phyloP scores from a whole-genome alignment of 2,329 filamentous ascomycete genomes.

The Rugonectria rugulosa region DNA sequence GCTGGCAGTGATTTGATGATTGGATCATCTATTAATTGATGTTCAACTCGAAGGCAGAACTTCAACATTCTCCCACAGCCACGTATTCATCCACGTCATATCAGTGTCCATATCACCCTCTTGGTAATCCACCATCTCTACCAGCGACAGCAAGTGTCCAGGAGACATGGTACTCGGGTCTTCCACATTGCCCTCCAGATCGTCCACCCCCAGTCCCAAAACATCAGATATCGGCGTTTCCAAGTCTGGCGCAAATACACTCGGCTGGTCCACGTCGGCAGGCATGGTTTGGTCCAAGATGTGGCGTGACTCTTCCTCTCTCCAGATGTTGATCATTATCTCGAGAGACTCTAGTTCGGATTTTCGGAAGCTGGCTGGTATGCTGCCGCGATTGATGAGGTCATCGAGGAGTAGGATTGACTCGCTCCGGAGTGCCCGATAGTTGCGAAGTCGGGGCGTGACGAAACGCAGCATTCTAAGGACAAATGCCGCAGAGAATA shows the following conservation, averaged over 20 bases:
- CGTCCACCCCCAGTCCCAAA: neutral
- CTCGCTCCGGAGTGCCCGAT: conserved; percentile 1
- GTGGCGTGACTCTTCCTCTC: neutral
- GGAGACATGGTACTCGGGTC: conserved; percentile 10
- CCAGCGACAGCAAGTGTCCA: conserved; percentile 7
- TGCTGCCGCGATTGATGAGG: conserved; percentile 9
- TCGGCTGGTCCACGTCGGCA: neutral
- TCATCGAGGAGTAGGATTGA: conserved; percentile 12
- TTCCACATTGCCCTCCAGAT: neutral
- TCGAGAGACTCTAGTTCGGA: conserved; percentile 15
- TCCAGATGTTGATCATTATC: conserved; percentile 12
- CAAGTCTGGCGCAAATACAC: neutral
- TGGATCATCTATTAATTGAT: too few relatives aligned
- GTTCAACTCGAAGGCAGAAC: too few relatives aligned
- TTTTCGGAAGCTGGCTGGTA: conserved; percentile 11
- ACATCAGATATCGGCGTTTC: neutral
- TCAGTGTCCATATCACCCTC: conserved; percentile 4
- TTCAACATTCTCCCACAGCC: conserved; percentile 10
- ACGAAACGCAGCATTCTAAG: conserved; percentile 13
- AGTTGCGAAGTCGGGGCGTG: conserved; percentile 8
- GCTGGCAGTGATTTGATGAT: too few relatives aligned
- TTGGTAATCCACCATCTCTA: conserved; percentile 13
- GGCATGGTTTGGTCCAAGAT: neutral
- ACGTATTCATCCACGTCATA: conserved; percentile 14
- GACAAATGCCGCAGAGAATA: conserved; percentile 19